phyloP scores from a whole-genome alignment of 1,284 basidiomycete genomes.

The Tilletia caries region DNA sequence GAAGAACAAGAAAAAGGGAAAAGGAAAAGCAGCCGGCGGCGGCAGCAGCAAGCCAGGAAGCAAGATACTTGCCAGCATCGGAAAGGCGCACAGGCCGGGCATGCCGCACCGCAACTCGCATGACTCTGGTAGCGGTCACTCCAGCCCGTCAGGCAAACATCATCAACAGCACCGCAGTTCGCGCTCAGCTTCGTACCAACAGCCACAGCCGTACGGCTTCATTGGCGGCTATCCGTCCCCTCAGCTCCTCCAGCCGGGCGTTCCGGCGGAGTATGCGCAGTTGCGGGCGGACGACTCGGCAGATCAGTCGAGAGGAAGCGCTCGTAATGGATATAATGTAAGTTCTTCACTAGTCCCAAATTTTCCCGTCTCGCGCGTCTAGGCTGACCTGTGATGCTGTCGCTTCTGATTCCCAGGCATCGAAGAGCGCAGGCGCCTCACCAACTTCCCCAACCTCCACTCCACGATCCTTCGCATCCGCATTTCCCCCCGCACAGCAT shows the following conservation, averaged over 20 bases:
- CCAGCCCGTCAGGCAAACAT: neutral
- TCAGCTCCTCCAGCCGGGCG: conserved; percentile 8
- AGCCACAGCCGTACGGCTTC: no score
- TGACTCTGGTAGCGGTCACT: neutral
- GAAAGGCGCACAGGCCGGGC: neutral
- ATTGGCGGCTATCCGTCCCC: neutral
- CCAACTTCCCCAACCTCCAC: neutral
- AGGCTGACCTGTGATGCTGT: no score
- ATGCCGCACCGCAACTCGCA: neutral
- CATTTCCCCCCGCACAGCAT: neutral
- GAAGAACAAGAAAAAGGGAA: neutral
- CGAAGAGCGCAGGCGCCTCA: neutral
- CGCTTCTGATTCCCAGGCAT: neutral
- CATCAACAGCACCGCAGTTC: neutral
- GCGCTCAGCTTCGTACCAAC: neutral
- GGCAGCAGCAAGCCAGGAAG: neutral
- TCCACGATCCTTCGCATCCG: neutral
- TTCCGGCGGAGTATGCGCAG: neutral
- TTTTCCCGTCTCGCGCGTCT: no score
- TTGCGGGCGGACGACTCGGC: neutral
- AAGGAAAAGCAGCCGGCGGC: neutral
- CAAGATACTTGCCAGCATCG: no score
- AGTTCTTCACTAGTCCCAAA: neutral
- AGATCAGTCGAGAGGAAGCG: neutral
- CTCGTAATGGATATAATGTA: neutral